Evolutionary conservation across 83 land plant genomes (phyloP).

Genomic region (Larix sibirica): DNA sequence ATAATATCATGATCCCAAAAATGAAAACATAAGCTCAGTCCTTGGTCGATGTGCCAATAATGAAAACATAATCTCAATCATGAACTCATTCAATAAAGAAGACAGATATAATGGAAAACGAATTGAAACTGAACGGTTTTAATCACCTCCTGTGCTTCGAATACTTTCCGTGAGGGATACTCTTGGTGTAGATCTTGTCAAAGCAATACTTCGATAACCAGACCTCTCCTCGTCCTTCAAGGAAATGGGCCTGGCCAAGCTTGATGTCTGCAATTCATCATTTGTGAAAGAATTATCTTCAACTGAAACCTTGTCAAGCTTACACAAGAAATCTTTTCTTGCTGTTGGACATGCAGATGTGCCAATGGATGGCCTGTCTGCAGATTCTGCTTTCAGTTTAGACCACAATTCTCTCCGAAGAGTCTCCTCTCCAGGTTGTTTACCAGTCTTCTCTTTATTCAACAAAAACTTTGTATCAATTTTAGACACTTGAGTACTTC

Average conservation of each 20-base stretch:
- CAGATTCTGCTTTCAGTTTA: conserved; percentile 55
- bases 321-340: conserved; percentile 45
- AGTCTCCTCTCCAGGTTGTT: conserved; percentile 66
- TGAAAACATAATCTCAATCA: background rate
- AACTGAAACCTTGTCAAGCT: conserved; percentile 46
- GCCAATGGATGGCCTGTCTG: conserved; percentile 15
- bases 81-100: background rate
- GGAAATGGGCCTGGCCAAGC: background rate
- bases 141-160: conserved; percentile 2
- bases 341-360: conserved; percentile 5
- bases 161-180: background rate
- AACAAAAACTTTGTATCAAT: conserved; percentile 8
- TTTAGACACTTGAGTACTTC: conserved; percentile 41
- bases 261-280: background rate
- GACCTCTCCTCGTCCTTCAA: background rate
- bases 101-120: background rate
- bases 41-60: background rate
- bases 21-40: background rate
- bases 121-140: background rate
- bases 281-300: conserved; percentile 5
- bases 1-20: background rate
- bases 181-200: background rate
- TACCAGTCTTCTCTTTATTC: conserved; percentile 27
- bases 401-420: conserved; percentile 72
- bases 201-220: background rate